These are phyloP conservation scores for Tulasnella sp. DNA, from an alignment of 768 basidiomycete species.

Conservation along the genomic window DNA sequence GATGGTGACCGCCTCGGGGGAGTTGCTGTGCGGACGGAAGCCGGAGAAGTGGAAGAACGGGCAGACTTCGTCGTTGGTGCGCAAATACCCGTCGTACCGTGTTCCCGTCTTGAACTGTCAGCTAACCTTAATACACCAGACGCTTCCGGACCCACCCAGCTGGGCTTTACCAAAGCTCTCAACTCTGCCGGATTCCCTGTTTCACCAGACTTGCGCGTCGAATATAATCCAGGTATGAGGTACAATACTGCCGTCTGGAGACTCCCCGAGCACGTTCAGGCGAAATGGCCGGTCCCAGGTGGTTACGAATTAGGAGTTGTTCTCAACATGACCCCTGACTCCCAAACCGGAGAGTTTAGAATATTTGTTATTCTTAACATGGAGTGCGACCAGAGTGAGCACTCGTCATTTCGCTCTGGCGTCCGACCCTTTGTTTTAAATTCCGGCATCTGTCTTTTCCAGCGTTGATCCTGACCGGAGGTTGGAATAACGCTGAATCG, in stretches of 20 bases:
- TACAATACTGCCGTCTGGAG: conserved; percentile 9
- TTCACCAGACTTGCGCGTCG: not conserved
- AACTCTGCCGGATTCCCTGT: no score
- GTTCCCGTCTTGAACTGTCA: not conserved
- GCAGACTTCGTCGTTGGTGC: no score
- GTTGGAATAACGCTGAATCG: not conserved
- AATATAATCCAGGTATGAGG: conserved; percentile 27
- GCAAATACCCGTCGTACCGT: not conserved
- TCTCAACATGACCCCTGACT: not conserved
- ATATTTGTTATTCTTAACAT: not conserved
- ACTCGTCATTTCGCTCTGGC: no score
- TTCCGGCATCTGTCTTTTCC: no score
- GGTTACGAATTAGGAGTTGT: not conserved
- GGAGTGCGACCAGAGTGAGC: conserved; percentile 15
- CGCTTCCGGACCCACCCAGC: conserved; percentile 25
- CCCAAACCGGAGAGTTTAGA: not conserved
- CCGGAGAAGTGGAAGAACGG: not conserved
- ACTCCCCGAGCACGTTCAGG: conserved; percentile 13
- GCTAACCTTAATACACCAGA: not conserved
- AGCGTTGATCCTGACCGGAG: conserved; percentile 8
- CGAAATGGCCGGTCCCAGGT: not conserved
- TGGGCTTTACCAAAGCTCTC: no score
- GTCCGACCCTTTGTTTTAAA: no score
- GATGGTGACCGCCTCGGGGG: not conserved
- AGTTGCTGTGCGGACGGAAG: not conserved